A percentile compares a stretch with the other conserved stretches of the same genome.
These are phyloP conservation scores for Nicotiana otophora DNA, from an alignment of 257 asterid species.

Conservation along the genomic window DNA sequence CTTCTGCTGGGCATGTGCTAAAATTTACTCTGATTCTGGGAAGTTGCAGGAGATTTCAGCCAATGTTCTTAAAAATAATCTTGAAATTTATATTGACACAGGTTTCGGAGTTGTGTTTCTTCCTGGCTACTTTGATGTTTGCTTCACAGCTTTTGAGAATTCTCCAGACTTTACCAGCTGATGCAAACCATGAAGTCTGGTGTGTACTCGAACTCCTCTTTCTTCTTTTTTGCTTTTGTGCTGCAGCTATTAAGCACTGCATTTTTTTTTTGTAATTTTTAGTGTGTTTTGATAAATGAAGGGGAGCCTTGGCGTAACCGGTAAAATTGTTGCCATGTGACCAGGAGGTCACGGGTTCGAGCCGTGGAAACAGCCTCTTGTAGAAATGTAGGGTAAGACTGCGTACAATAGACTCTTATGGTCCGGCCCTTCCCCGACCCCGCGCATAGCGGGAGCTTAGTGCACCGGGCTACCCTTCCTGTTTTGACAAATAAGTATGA, in stretches of 20 bases:
- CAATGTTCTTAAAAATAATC: background rate
- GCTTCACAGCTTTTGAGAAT: conserved; percentile 54
- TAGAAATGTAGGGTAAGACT: too few relatives aligned
- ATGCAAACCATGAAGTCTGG: conserved; percentile 43
- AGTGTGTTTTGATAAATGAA: background rate
- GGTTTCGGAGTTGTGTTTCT: conserved; percentile 6
- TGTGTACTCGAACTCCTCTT: conserved; percentile 20
- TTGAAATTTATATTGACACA: background rate
- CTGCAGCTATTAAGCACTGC: background rate
- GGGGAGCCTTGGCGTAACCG: too few relatives aligned
- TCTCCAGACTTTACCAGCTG: conserved; percentile 49
- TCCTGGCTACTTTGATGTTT: conserved; percentile 43
- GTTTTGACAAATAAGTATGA: background rate
- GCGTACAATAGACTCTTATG: too few relatives aligned
- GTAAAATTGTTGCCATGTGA: too few relatives aligned
- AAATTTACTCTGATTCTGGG: background rate
- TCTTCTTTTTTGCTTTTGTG: background rate
- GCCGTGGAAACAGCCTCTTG: too few relatives aligned
- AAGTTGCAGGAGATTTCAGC: background rate
- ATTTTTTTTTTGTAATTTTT: background rate
- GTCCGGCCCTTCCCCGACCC: too few relatives aligned
- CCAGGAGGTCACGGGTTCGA: too few relatives aligned
- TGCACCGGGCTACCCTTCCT: too few relatives aligned
- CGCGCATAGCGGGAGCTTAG: too few relatives aligned
- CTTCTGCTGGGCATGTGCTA: background rate